Evolutionary conservation across 345 rosid species (phyloP), one percentile per base, ranked within the genome.

Genomic region (Brassica juncea): DNA sequence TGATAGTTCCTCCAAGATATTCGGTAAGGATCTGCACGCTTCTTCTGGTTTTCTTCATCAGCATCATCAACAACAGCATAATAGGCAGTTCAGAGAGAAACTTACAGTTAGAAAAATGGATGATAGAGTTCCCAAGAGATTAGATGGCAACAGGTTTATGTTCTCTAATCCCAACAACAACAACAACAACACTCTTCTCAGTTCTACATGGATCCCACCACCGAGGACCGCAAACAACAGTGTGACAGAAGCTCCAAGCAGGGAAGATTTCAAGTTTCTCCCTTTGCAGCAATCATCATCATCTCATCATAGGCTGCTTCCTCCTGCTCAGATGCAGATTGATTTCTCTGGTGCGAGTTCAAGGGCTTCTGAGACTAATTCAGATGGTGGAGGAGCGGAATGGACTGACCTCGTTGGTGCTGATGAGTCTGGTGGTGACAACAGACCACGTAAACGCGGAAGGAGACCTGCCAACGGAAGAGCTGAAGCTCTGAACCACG

Each of bases 61-160:
- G 5, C 82, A 67, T 12, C 66, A 68, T 7, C 81, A 6, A 25
- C 76, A 54, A 0, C 83, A 75, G 49, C 86, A 83, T 68, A 81
- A 83, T 72, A 82, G 83, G 27, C 85, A 85, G 57, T 85, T 84
- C 80, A 85, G 99, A 80, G 99, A 93, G 89, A 95, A 95, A 62
- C 93, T 95, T 42, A 88, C 92, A 0, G 85, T 95, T 62, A 87
- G 94, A 23, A 95, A 93, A 86, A 88, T 88, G 96, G 99, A 92
- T 31, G 91, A 90, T 75, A 85, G 86, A 78, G 85, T 86, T 7
- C 83, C 80, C 0, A 86, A 87, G 19, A 35, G 90, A 16, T 77
- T 89, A 93, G 90, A 88, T 34, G 93, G 96, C 14, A 83, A 77
- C 55, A 85, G 80, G 82, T 80, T 80, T 76, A 69, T 85, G 55